These are phyloP conservation scores for Ceratobasidium sp. DNA, from an alignment of 1,284 basidiomycete species.

Conservation along the genomic window DNA sequence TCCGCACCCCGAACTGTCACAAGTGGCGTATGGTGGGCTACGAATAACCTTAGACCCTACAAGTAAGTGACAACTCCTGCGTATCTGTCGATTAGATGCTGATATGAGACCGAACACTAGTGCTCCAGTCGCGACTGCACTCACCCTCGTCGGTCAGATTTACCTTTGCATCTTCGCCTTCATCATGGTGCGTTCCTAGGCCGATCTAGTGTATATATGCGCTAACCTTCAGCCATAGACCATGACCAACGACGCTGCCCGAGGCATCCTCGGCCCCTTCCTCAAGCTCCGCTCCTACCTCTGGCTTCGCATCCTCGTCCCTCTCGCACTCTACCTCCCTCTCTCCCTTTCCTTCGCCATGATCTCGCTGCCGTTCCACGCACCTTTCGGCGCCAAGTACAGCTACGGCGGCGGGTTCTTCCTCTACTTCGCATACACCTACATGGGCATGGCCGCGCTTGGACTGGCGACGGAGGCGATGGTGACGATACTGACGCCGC, in stretches of 20 bases:
- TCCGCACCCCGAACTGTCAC: constrained; percentile 62
- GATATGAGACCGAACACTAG: background rate
- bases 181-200: background rate
- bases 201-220: constrained; percentile 9
- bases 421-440: constrained; percentile 59
- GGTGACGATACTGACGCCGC: constrained; percentile 50
- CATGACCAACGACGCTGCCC: constrained; percentile 59
- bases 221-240: constrained; percentile 56
- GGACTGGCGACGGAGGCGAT: constrained; percentile 59
- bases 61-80: constrained; percentile 36
- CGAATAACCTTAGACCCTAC: constrained; percentile 63
- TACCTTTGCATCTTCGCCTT: constrained; percentile 61
- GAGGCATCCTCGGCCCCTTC: constrained; percentile 61
- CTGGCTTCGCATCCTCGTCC: constrained; percentile 56
- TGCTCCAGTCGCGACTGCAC: constrained; percentile 63
- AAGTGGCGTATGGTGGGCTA: constrained; percentile 54
- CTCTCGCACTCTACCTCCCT: constrained; percentile 57
- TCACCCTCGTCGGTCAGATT: constrained; percentile 63
- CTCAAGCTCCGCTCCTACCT: constrained; percentile 58
- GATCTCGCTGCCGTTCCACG: constrained; percentile 60
- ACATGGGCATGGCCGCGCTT: constrained; percentile 52
- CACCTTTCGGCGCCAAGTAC: constrained; percentile 55
- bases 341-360: constrained; percentile 60
- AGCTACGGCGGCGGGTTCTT: constrained; percentile 63
- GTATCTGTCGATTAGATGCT: background rate